Base-by-base conservation (phyloP, 345 rosid species). In the Draba incana region DNA sequence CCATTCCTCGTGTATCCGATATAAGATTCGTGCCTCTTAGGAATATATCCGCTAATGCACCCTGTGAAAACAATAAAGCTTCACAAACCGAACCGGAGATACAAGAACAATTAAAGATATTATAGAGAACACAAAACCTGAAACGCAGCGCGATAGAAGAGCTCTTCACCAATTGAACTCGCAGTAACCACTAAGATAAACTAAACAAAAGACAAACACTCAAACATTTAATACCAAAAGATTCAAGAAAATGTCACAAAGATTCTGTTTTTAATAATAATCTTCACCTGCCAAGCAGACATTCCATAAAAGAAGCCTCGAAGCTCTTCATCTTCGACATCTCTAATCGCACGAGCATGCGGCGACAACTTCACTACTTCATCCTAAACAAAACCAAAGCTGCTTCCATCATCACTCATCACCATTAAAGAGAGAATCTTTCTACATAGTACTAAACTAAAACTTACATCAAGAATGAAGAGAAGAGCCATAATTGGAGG, bases 311-410 rank as follows among this genome's bases (percentile, higher is more conserved):
- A 93, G 84, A 93, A 93, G 65, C 88, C 86, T 63, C 98, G 75
- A 15, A 93, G 87, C 80, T 90, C 98, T 71, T 90, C 97, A 71
- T 93, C 97, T 84, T 93, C 98, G n/a, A 90, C 98, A 76, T 93
- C 98, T 71, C 97, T 87, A 52, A 93, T 88, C 1, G 98, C 98
- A 10, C 98, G 94, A 75, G 98, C 98, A 78, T 93, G 94, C 25
- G 97, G 98, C 0, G 96, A 93, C 12, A 86, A 8, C 66, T 90
- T 93, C 79, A 93, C 97, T 57, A 93, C 97, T 80, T 93, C 98
- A 74, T 93, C 98, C 98, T 93, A 76, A n/a, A 69, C 20, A 76
- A 9, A 9, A 51, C 39, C 48, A n/a, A 57, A 58, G 6, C 64
- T 11, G 8, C 37, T 0, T 31, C 0, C 37, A 31, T 31, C 39